Evolutionary conservation across 371 early-diverging fungal species (phyloP), one percentile per base, ranked within the genome.

Genomic region (Mitosporidium daphniae): DNA sequence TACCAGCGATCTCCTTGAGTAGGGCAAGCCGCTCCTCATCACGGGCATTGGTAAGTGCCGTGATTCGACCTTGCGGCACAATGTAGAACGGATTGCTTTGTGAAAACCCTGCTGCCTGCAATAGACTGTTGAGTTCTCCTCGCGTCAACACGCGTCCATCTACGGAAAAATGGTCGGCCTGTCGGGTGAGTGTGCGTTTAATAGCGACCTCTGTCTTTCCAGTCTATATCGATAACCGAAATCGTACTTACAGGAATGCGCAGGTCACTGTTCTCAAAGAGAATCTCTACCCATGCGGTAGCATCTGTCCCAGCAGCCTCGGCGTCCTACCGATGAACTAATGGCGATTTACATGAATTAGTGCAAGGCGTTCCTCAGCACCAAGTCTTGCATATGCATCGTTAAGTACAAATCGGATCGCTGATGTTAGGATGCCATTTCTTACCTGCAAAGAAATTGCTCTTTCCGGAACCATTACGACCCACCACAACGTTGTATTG

Each of bases 51-150:
- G 86, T 80, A 27, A 94, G 50, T 2, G 73, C 61, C 3, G 62
- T 78, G 48, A 89, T 71, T 27, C 80, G 52, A 20, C 94, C 95
- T 52, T 98, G 99, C n/a, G 82, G 84, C 3, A 98, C 89, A 42
- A 95, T 80, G 36, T 84, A 91, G 44, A 89, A 91, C 6, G 93
- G 89, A 38, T 91, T 91, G 8, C 84, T 73, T 16, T 68, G 50
- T n/a, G 84, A 73, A 31, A 95, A 75, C 0, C 95, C 97, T 10
- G 89, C 82, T 42, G 65, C 70, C 42, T 95, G 89, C 10, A 94
- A 53, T 31, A 94, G 44, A 34, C 66, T 80, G 51, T 59, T 53
- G 7, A 94, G 68, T 34, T 94, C 95, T 15, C 45, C 55, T 29
- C 48, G 60, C 56, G 66, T 61, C 2, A 65, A 61, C 25, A 47